Evolutionary conservation across 2,329 filamentous ascomycete species (phyloP).

Genomic region (Lasiodiplodia hormozganensis): DNA sequence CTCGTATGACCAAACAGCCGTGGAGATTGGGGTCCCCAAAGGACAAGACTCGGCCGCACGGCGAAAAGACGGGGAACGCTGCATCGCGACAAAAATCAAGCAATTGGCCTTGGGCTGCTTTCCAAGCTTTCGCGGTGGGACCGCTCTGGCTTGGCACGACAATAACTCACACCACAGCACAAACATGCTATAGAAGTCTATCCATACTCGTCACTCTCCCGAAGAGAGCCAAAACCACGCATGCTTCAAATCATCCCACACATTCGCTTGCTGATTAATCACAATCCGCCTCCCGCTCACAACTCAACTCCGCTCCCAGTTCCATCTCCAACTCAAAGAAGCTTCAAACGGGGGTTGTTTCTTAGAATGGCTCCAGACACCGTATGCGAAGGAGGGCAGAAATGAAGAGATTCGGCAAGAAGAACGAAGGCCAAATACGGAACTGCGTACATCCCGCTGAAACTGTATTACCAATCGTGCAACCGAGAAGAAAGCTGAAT

Average conservation of each 20-base stretch:
- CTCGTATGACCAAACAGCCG: constrained; percentile 8
- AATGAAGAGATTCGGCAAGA: constrained; percentile 14
- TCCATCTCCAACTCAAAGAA: not conserved
- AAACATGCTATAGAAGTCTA: constrained; percentile 21
- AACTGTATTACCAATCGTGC: constrained; percentile 24
- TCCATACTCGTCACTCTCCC: constrained; percentile 24
- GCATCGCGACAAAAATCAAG: not conserved
- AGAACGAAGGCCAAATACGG: constrained; percentile 20
- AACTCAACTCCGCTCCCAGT: not conserved
- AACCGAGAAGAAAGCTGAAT: constrained; percentile 2
- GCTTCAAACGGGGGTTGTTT: constrained; percentile 21
- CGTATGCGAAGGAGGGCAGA: constrained; percentile 16
- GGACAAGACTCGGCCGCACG: constrained; percentile 8
- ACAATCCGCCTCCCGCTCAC: constrained; percentile 5
- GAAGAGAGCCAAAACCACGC: not conserved
- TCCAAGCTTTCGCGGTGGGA: not conserved
- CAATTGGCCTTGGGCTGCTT: not conserved
- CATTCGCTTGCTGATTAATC: constrained; percentile 18
- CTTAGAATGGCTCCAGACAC: constrained; percentile 25
- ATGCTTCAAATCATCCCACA: not conserved
- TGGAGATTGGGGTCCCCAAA: not conserved
- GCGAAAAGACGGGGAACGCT: not conserved
- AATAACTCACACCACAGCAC: constrained; percentile 16
- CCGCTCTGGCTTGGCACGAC: not conserved
- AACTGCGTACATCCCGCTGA: not conserved